These are phyloP conservation scores for Penicillium chermesinum DNA, from an alignment of 495 filamentous ascomycete species.

Conservation along the genomic window DNA sequence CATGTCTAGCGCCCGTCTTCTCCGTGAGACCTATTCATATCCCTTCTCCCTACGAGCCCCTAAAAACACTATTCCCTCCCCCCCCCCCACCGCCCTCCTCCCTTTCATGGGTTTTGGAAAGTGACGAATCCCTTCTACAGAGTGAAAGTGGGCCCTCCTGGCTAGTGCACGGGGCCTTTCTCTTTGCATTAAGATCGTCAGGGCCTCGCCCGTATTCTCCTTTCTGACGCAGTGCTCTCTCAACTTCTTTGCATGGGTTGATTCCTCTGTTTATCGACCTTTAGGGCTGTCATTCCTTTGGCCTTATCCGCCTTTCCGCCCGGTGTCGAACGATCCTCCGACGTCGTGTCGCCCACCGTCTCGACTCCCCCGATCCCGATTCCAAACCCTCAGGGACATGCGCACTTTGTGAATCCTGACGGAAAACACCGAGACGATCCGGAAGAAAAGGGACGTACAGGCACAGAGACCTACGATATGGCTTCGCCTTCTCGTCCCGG, in stretches of 20 bases:
- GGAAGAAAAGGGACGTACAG: too few species aligned
- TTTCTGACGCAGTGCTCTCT: slow-evolving; percentile 10
- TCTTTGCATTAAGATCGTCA: slow-evolving; percentile 27
- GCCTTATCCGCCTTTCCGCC: slow-evolving; percentile 17
- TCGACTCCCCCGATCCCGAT: neutral
- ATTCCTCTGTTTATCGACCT: slow-evolving; percentile 1
- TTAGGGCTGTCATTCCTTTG: slow-evolving; percentile 41
- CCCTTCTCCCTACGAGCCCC: too few species aligned
- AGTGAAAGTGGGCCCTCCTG: neutral
- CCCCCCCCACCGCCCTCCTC: neutral
- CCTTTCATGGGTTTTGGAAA: too few species aligned
- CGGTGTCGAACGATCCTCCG: neutral
- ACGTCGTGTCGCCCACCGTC: neutral
- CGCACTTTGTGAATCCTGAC: too few species aligned
- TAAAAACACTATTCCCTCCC: too few species aligned
- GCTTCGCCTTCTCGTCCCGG: slow-evolving; percentile 28
- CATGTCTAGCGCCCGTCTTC: too few species aligned
- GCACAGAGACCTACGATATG: slow-evolving; percentile 35
- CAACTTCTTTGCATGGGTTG: slow-evolving; percentile 9
- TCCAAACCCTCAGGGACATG: neutral
- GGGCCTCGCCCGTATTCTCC: slow-evolving; percentile 26
- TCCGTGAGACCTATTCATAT: too few species aligned
- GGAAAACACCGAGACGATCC: too few species aligned
- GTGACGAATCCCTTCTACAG: too few species aligned
- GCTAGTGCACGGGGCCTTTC: slow-evolving; percentile 17